Conservation (phyloP, 192 early-diverging fungal genomes). For the Coemansia sp. region DNA sequence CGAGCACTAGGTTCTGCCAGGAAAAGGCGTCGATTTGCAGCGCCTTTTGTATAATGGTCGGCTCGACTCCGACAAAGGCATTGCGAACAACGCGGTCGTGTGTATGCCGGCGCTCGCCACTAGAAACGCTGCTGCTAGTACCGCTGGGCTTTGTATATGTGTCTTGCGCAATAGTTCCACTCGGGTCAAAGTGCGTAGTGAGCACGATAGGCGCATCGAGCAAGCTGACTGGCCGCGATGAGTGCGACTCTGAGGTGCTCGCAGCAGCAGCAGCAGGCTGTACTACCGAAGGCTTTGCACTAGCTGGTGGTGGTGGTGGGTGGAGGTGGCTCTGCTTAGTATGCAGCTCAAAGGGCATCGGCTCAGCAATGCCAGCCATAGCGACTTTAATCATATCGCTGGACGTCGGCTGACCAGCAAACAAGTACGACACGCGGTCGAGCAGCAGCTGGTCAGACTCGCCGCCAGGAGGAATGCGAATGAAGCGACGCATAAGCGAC, state of each 20-base stretch:
- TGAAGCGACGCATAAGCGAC: conserved; percentile 42
- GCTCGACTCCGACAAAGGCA: conserved; percentile 14
- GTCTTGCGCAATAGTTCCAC: conserved; percentile 2
- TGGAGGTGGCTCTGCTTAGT: conserved; percentile 1
- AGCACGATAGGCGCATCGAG: conserved; percentile 49
- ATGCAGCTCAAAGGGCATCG: conserved; percentile 41
- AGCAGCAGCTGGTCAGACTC: conserved; percentile 36
- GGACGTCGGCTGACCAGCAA: conserved; percentile 33
- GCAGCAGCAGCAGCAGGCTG: not conserved
- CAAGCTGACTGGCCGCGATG: conserved; percentile 26
- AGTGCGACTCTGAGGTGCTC: too few relatives aligned
- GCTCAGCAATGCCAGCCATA: conserved; percentile 50
- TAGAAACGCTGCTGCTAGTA: not conserved
- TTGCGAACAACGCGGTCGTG: conserved; percentile 27
- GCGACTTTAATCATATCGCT: conserved; percentile 41
- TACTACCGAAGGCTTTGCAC: not conserved
- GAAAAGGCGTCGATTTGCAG: conserved; percentile 53
- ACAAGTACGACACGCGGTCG: conserved; percentile 47
- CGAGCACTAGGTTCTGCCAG: conserved; percentile 42
- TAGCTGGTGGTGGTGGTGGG: not conserved
- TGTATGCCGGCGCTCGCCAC: not conserved
- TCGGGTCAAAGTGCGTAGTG: conserved; percentile 30
- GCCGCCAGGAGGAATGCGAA: conserved; percentile 33
- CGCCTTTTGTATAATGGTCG: conserved; percentile 44
- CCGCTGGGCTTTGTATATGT: not conserved